Base-by-base conservation (phyloP, 2,329 filamentous ascomycete species). In the Cytospora mali region DNA sequence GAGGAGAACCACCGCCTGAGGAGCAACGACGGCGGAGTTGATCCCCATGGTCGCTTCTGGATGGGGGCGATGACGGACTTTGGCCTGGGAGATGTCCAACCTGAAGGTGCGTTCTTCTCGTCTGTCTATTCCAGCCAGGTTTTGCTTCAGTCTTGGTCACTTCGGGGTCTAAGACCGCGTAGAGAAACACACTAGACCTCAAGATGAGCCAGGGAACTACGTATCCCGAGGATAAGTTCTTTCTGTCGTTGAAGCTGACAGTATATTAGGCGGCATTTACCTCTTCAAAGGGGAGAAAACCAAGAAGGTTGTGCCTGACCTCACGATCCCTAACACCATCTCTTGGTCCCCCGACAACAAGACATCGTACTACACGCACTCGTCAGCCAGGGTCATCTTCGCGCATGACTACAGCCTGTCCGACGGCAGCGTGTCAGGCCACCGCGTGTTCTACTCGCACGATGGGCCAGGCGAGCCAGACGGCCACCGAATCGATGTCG, bases 31-130 rank as follows among this genome's bases (percentile, higher is more conserved):
- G 93, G 93, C 53, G 89, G 87, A 6, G 87, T 91, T 57, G 93
- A 97, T 72, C 88, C 87, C 28, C 83, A 88, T 66, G 93, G 93
- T 33, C 81, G 92, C 35, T 95, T 94, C 77, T 96, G 92, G 90
- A 81, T 93, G 6, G 92, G 92, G 9, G 85, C 85, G 66, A 96
- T 97, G 91, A 95, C 92, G 66, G 92, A 96, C 71, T 85, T 86
- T 69, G 76, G 75, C 18, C 68, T 77, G 23, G 83, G 83, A 35
- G 75, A 76, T 3, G 89, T 91, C 61, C 79, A 87, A 70, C 79
- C 85, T 52, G 83, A 88, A 74, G 84, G 84, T 84, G 69, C 72
- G 77, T 68, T 55, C n/a, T n/a, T 75, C 28, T 49, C 16, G 31
- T 35, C 35, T n/a, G n/a, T 50, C 29, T 25, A 49, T 25, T 23